Evolutionary conservation across 176 grass and related monocot species (phyloP).

Genomic region (Eragrostis curvula): DNA sequence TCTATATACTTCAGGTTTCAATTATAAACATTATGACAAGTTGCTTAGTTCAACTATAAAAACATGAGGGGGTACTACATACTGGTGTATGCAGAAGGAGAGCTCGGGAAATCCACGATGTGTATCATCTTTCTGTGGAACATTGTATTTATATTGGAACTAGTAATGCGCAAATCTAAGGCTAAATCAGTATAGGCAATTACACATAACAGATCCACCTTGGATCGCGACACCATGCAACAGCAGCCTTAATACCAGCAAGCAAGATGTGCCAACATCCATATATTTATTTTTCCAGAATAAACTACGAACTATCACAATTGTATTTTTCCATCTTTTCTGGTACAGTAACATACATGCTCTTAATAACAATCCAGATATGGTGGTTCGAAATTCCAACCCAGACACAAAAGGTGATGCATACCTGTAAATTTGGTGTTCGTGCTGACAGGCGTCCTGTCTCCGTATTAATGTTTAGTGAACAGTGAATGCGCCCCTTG

Average conservation of each 20-base stretch:
- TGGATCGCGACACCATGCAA: background rate
- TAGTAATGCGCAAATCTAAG: slow-evolving; percentile 30
- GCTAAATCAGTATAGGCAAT: background rate
- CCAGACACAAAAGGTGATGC: slow-evolving; percentile 27
- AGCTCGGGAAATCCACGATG: background rate
- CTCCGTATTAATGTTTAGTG: slow-evolving; percentile 97
- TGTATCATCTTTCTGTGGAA: slow-evolving; percentile 1
- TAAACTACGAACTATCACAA: background rate
- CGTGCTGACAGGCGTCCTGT: slow-evolving; percentile 91
- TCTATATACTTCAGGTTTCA: background rate
- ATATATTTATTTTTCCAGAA: slow-evolving; percentile 18
- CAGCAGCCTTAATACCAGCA: slow-evolving; percentile 10
- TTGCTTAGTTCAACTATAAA: background rate
- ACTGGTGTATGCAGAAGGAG: background rate
- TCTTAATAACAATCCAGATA: slow-evolving; percentile 15
- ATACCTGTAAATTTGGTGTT: slow-evolving; percentile 87
- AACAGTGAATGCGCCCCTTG: slow-evolving; percentile 82
- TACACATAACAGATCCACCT: slow-evolving; percentile 24
- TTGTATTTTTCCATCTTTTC: background rate
- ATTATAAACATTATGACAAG: too few species aligned
- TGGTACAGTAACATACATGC: slow-evolving; percentile 4
- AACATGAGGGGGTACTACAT: background rate
- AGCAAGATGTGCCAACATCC: background rate
- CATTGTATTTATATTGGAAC: slow-evolving; percentile 11
- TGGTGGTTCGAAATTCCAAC: slow-evolving; percentile 1